Percentiles rank a stretch among this genome's conserved stretches.
Evolutionary conservation across 192 early-diverging fungal species (phyloP).

Genomic region (Coemansia interrupta): DNA sequence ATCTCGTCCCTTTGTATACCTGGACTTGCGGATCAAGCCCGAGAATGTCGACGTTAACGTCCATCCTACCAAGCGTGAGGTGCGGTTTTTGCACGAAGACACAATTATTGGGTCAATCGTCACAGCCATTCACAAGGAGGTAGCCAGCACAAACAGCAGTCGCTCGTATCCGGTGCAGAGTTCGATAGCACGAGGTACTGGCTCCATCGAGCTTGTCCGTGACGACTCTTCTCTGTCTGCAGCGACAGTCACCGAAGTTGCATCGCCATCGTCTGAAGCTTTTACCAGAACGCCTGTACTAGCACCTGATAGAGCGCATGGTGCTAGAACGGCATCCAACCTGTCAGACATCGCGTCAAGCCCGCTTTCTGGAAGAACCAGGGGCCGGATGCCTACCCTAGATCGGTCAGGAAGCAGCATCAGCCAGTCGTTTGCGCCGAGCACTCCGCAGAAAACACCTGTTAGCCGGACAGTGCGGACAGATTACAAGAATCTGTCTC

Average conservation of each 20-base stretch:
- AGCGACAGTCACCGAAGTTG: no score
- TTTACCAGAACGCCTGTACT: no score
- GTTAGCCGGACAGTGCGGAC: slow-evolving; percentile 83
- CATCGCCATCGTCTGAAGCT: no score
- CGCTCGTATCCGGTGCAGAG: slow-evolving; percentile 57
- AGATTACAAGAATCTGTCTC: slow-evolving; percentile 72
- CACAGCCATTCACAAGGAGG: slow-evolving; percentile 63
- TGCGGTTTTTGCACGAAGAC: slow-evolving; percentile 92
- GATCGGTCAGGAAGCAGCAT: neutral
- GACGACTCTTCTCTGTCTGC: neutral
- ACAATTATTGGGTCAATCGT: slow-evolving; percentile 66
- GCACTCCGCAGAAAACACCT: slow-evolving; percentile 40
- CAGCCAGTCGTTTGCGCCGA: slow-evolving; percentile 6
- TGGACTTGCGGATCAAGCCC: slow-evolving; percentile 83
- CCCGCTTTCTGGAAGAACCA: neutral
- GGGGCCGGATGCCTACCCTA: neutral
- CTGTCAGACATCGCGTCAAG: neutral
- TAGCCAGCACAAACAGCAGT: slow-evolving; percentile 69
- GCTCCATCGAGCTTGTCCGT: neutral
- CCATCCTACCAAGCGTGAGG: slow-evolving; percentile 94
- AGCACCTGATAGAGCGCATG: no score
- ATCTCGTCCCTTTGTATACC: slow-evolving; percentile 83
- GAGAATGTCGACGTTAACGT: slow-evolving; percentile 96
- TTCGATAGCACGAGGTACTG: slow-evolving; percentile 1
- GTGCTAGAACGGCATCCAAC: no score